A percentile compares a stretch with the other conserved stretches of the same genome.
phyloP scores from a whole-genome alignment of 176 grass and related monocot genomes.

The Leersia perrieri region DNA sequence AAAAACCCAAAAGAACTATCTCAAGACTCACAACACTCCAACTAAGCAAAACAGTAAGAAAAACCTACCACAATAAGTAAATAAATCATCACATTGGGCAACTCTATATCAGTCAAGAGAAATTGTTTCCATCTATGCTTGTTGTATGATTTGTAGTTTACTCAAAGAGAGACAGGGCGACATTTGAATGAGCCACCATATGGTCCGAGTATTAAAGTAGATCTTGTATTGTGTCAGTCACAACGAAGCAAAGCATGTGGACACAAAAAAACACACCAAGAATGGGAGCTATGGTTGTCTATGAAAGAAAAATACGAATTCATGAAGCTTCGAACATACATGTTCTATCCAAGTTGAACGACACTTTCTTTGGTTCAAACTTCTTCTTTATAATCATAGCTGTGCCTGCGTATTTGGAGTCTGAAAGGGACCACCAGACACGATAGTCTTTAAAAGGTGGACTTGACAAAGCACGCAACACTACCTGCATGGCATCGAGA shows the following conservation, averaged over 20 bases:
- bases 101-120: not conserved
- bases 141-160: not conserved
- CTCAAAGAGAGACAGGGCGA: not conserved
- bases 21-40: not conserved
- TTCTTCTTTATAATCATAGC: constrained; percentile 86
- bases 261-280: not conserved
- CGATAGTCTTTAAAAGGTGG: constrained; percentile 70
- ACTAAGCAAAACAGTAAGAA: not conserved
- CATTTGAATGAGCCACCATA: not conserved
- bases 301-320: not conserved
- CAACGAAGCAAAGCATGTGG: not conserved
- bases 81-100: not conserved
- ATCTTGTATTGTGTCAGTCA: not conserved
- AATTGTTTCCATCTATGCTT: not conserved
- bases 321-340: constrained; percentile 46
- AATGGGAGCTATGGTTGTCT: not conserved
- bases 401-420: constrained; percentile 84
- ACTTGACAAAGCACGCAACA: constrained; percentile 73
- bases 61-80: not conserved
- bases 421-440: constrained; percentile 97
- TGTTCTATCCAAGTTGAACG: constrained; percentile 76
- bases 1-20: not conserved
- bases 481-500: constrained; percentile 46
- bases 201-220: not conserved
- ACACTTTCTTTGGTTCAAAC: constrained; percentile 81